These are phyloP conservation scores for Beta vulgaris DNA, from an alignment of 148 eudicot genomes.

Conservation along the genomic window DNA sequence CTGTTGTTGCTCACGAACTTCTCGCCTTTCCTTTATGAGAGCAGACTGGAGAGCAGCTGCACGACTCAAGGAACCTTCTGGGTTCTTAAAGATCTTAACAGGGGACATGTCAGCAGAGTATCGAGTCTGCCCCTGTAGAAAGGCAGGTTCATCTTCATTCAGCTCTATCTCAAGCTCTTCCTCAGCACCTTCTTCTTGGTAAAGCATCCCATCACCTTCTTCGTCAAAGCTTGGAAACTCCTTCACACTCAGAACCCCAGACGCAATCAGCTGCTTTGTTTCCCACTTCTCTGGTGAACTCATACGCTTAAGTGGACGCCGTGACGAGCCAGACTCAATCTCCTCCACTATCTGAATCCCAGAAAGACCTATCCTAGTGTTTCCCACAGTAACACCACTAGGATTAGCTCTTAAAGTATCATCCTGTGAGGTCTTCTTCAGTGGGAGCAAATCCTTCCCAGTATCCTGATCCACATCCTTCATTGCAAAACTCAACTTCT, in stretches of 20 bases:
- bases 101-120: slow-evolving; percentile 89
- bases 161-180: slow-evolving; percentile 91
- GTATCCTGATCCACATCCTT: slow-evolving; percentile 86
- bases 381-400: slow-evolving; percentile 33
- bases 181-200: slow-evolving; percentile 78
- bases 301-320: slow-evolving; percentile 78
- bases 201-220: slow-evolving; percentile 68
- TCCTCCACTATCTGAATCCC: slow-evolving; percentile 72
- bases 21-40: slow-evolving; percentile 82
- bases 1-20: slow-evolving; percentile 85
- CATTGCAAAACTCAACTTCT: slow-evolving; percentile 78
- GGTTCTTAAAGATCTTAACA: slow-evolving; percentile 83
- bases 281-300: slow-evolving; percentile 96
- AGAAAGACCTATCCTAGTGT: slow-evolving; percentile 62
- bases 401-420: slow-evolving; percentile 52
- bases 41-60: slow-evolving; percentile 93
- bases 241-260: slow-evolving; percentile 74
- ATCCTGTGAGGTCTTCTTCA: slow-evolving; percentile 51
- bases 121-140: slow-evolving; percentile 69
- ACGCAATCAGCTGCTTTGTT: slow-evolving; percentile 76
- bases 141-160: slow-evolving; percentile 87
- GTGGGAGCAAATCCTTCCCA: slow-evolving; percentile 72
- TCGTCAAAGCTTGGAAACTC: slow-evolving; percentile 76
- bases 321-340: slow-evolving; percentile 48
- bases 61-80: slow-evolving; percentile 88